These are phyloP conservation scores for Suillus fuscotomentosus DNA, from an alignment of 768 basidiomycete genomes.

Conservation along the genomic window DNA sequence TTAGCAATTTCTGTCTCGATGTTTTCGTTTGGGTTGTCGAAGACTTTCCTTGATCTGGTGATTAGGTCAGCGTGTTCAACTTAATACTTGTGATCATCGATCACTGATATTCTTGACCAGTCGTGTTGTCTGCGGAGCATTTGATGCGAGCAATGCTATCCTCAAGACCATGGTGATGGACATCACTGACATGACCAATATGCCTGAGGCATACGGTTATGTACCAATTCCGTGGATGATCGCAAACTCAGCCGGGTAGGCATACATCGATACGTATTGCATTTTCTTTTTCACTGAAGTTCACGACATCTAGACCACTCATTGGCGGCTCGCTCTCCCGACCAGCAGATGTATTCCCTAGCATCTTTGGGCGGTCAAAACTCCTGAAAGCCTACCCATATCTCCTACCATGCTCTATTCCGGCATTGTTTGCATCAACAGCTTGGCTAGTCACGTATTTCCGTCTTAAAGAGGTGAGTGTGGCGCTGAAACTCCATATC, in stretches of 20 bases:
- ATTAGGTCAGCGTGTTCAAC: conserved; percentile 31
- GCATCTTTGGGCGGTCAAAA: conserved; percentile 47
- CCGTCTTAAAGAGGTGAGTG: neutral
- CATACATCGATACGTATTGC: neutral
- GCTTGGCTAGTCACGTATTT: neutral
- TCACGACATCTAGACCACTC: conserved; percentile 46
- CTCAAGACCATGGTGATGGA: conserved; percentile 47
- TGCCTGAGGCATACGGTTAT: conserved; percentile 49
- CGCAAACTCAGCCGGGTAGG: conserved; percentile 42
- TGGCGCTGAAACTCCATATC: neutral
- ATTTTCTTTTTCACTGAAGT: conserved; percentile 9
- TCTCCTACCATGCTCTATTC: conserved; percentile 66
- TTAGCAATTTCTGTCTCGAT: conserved; percentile 44
- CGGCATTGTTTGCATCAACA: conserved; percentile 25
- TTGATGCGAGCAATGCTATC: conserved; percentile 53
- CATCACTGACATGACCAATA: conserved; percentile 34
- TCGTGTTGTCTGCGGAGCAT: conserved; percentile 43
- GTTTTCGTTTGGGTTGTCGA: conserved; percentile 48
- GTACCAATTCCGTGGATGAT: conserved; percentile 49
- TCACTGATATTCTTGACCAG: conserved; percentile 17
- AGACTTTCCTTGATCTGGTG: conserved; percentile 41
- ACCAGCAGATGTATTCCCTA: conserved; percentile 66
- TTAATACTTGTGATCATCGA: neutral
- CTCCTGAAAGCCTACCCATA: conserved; percentile 72
- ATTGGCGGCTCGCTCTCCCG: conserved; percentile 64